phyloP scores from a whole-genome alignment of 768 basidiomycete species.

The Lentinula raphanica region DNA sequence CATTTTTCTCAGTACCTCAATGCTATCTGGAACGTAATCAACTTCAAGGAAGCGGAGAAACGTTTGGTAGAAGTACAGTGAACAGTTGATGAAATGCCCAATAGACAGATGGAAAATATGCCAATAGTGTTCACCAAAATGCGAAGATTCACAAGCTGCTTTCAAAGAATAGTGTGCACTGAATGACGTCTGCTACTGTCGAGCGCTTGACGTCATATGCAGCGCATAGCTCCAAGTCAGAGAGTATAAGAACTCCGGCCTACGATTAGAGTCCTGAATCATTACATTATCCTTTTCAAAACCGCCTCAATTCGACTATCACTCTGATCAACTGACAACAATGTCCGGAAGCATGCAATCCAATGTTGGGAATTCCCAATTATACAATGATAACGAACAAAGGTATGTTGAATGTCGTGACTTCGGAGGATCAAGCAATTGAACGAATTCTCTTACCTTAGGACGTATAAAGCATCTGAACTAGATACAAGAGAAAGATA shows the following conservation, averaged over 20 bases:
- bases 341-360: constrained; percentile 35
- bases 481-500: constrained; percentile 19
- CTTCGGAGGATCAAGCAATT: too few relatives aligned
- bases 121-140: background rate
- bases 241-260: background rate
- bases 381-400: constrained; percentile 45
- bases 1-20: constrained; percentile 71
- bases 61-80: constrained; percentile 33
- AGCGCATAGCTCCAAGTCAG: background rate
- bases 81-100: background rate
- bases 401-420: too few relatives aligned
- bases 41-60: constrained; percentile 88
- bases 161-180: background rate
- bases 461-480: constrained; percentile 3
- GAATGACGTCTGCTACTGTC: background rate
- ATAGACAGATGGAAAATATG: background rate
- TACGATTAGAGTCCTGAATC: background rate
- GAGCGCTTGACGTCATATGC: constrained; percentile 1
- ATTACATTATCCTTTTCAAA: background rate
- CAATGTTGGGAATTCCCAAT: constrained; percentile 42
- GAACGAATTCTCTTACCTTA: too few relatives aligned
- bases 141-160: background rate
- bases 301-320: background rate
- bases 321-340: background rate
- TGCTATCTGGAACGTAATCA: constrained; percentile 94